Evolutionary conservation across 2,329 filamentous ascomycete species (phyloP), one percentile per base, ranked within the genome.

Genomic region (Hypoxylon sp.): DNA sequence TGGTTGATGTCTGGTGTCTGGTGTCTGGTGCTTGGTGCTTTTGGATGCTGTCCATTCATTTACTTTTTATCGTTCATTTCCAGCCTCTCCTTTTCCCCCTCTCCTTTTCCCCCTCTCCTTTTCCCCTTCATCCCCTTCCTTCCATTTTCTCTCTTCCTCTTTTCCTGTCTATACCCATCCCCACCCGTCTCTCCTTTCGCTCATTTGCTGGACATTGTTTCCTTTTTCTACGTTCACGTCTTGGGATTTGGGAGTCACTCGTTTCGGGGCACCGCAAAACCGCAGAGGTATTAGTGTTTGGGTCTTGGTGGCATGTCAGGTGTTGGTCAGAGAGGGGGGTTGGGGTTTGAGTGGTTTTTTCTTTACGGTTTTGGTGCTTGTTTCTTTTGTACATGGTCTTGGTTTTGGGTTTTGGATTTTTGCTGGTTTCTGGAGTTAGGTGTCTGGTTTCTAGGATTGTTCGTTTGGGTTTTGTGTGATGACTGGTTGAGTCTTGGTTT

Each of bases 241-340:
- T 17, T 48, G 1, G 30, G n/a, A 34, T 23, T 3, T 48, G n/a
- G 14, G 23, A 30, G 53, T 63, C 50, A 19, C 23, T 63, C 55
- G 23, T 63, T 65, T 43, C 9, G 21, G 55, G 66, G 63, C 48
- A 50, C 56, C 60, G 66, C 59, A 69, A 66, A 63, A 55, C 63
- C 59, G 63, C 38, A 38, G 63, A 60, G 46, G 32, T 25, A 61
- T 23, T n/a, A 14, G n/a, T 41, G 21, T 43, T 32, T 28, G 58
- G 58, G n/a, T 2, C 13, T 34, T 28, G 57, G 6, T 5, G 63
- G 34, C 25, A 19, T 23, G 14, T 32, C 13, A 36, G 51, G 52
- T 5, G 36, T 7, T 28, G 50, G 30, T 41, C 9, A 5, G 13
- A 3, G 25, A 38, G 3, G 30, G 10, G 3, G 7, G n/a, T 58